A percentile compares a stretch with the other conserved stretches of the same genome.
These are phyloP conservation scores for Colletotrichum higginsianum DNA, from an alignment of 2,329 filamentous ascomycete genomes.

Conservation along the genomic window DNA sequence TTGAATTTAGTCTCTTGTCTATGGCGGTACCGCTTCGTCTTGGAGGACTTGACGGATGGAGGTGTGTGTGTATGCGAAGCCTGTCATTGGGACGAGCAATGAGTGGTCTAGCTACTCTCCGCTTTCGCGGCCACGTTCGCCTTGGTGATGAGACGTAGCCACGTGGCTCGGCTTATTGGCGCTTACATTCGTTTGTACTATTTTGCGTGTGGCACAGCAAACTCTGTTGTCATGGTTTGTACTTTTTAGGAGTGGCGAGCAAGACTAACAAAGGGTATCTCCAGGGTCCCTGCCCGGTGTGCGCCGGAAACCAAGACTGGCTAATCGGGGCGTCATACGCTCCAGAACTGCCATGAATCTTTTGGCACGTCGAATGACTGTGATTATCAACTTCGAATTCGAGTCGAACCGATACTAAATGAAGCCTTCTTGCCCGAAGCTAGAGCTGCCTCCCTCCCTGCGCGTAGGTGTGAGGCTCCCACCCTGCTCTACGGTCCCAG, in stretches of 20 bases:
- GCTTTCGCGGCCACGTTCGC: not conserved
- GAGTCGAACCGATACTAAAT: too few species aligned
- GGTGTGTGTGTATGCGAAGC: not conserved
- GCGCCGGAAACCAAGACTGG: too few species aligned
- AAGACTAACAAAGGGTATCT: too few species aligned
- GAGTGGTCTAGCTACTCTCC: not conserved
- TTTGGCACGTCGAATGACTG: too few species aligned
- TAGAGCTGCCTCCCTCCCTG: too few species aligned
- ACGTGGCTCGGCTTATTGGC: not conserved
- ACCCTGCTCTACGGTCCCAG: not conserved
- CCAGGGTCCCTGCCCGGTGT: too few species aligned
- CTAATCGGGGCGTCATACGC: too few species aligned
- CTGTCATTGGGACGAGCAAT: not conserved
- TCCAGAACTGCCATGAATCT: too few species aligned
- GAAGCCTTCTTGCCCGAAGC: not conserved
- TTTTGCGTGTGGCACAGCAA: too few species aligned
- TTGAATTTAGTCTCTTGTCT: slow-evolving; percentile 13
- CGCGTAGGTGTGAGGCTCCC: not conserved
- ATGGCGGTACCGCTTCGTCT: not conserved
- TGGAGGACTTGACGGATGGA: not conserved
- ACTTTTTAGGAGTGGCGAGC: too few species aligned
- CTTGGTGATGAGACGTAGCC: not conserved
- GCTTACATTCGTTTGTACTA: not conserved
- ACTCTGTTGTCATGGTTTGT: too few species aligned
- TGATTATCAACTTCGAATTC: too few species aligned